Percentiles rank a stretch among this genome's conserved stretches.
Conservation (phyloP, 23 red algal genomes). For the Pyropia yezoensis region DNA sequence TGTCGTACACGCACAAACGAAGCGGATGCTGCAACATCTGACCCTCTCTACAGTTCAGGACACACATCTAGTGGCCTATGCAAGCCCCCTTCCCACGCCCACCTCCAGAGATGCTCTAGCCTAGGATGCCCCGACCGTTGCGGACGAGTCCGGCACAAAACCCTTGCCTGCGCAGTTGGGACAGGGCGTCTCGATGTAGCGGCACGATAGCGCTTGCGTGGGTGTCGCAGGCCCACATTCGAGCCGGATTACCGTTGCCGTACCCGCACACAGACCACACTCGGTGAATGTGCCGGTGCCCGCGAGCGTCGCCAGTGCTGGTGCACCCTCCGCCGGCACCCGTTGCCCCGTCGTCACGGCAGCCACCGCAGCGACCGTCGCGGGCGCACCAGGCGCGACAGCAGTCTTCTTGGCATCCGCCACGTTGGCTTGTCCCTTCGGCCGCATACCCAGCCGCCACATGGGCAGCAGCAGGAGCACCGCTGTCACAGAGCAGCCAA, state of each 20-base stretch:
- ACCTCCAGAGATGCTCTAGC: no score
- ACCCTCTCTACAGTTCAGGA: no score
- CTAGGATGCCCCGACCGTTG: no score
- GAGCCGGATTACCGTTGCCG: slow-evolving; percentile 63
- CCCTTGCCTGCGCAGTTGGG: slow-evolving; percentile 75
- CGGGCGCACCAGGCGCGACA: slow-evolving; percentile 11
- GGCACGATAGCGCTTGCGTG: slow-evolving; percentile 78
- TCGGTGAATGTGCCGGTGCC: slow-evolving; percentile 17
- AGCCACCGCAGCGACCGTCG: slow-evolving; percentile 7
- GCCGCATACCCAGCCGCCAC: slow-evolving; percentile 89
- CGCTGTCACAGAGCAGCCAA: slow-evolving; percentile 65
- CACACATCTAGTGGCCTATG: no score
- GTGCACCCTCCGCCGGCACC: slow-evolving; percentile 5
- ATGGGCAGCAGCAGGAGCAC: slow-evolving; percentile 90
- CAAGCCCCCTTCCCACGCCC: no score
- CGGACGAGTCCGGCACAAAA: slow-evolving; percentile 18
- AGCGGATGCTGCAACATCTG: no score
- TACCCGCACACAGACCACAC: slow-evolving; percentile 85
- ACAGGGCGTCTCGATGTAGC: slow-evolving; percentile 69
- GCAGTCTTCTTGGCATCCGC: slow-evolving; percentile 51
- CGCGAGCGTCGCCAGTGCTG: slow-evolving; percentile 9
- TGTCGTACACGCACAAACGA: no score
- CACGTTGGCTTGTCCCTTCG: no score
- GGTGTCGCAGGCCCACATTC: slow-evolving; percentile 96
- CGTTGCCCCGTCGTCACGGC: slow-evolving; percentile 8